A percentile compares a stretch with the other conserved stretches of the same genome.
phyloP scores from a whole-genome alignment of 441 rosid genomes.

The Pelargonium hybrid region DNA sequence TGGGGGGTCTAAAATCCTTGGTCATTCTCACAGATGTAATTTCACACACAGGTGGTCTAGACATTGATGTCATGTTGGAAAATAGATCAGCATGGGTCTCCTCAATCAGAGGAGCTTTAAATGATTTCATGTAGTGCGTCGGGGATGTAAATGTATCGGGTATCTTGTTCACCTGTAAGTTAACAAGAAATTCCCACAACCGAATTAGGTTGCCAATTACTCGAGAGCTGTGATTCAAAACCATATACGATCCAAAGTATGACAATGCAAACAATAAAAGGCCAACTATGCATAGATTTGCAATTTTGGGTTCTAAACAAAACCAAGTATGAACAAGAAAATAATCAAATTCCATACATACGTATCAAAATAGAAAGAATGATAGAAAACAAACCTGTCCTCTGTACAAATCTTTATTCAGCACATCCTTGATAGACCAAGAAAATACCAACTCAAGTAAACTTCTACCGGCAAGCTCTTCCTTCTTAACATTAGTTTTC shows the following conservation, averaged over 20 bases:
- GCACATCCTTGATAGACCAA: background rate
- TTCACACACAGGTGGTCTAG: background rate
- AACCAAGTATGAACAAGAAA: background rate
- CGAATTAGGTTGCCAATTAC: too few species aligned
- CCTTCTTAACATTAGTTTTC: too few species aligned
- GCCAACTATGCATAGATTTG: background rate
- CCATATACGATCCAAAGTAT: too few species aligned
- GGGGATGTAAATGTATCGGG: slow-evolving; percentile 17
- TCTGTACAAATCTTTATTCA: background rate
- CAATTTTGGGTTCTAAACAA: background rate
- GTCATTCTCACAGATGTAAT: background rate
- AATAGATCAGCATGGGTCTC: slow-evolving; percentile 17
- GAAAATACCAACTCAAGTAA: background rate
- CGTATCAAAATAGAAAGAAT: background rate
- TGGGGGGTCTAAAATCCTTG: background rate
- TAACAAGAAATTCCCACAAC: background rate
- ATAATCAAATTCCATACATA: background rate
- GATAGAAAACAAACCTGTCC: background rate
- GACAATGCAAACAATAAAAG: too few species aligned
- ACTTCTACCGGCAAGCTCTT: background rate
- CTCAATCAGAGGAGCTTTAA: slow-evolving; percentile 19
- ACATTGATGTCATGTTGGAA: background rate
- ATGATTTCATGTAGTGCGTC: slow-evolving; percentile 16
- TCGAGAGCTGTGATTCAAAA: too few species aligned
- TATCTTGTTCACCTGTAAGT: slow-evolving; percentile 19